Conservation (phyloP, 2,329 filamentous ascomycete species). For the Scopulariopsis brevicaulis region DNA sequence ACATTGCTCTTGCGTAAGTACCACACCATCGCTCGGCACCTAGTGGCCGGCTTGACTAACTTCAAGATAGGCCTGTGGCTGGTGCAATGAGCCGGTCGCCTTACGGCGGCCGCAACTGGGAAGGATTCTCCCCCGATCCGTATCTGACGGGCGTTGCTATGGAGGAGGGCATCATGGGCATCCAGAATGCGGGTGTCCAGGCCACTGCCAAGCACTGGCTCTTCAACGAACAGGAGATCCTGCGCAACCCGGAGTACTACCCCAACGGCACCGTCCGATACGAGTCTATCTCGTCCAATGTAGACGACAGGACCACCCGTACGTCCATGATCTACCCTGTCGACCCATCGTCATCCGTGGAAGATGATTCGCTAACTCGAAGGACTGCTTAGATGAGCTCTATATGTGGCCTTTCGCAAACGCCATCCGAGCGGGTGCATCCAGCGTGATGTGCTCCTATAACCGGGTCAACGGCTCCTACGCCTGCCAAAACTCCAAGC, state of each 20-base stretch:
- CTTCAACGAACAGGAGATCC: slow-evolving; percentile 64
- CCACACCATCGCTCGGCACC: no score
- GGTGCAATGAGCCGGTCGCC: slow-evolving; percentile 52
- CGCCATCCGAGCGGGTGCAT: slow-evolving; percentile 49
- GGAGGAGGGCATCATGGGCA: slow-evolving; percentile 37
- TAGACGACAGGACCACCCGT: slow-evolving; percentile 41
- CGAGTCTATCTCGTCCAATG: slow-evolving; percentile 44
- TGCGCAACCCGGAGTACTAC: slow-evolving; percentile 50
- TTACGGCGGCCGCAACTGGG: slow-evolving; percentile 53
- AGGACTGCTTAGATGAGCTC: slow-evolving; percentile 36
- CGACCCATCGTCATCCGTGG: no score
- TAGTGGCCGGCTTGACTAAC: no score
- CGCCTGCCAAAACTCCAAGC: slow-evolving; percentile 56
- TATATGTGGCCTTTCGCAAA: slow-evolving; percentile 65
- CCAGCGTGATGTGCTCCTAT: slow-evolving; percentile 52
- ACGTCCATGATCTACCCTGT: no score
- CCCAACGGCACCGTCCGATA: slow-evolving; percentile 26
- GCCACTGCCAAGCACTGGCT: slow-evolving; percentile 54
- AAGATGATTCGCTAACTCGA: no score
- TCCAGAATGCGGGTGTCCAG: slow-evolving; percentile 32
- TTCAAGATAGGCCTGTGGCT: slow-evolving; percentile 43
- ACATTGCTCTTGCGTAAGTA: slow-evolving; percentile 54
- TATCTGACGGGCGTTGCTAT: slow-evolving; percentile 40
- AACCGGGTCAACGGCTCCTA: slow-evolving; percentile 63
- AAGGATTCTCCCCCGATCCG: slow-evolving; percentile 40